A percentile compares a stretch with the other conserved stretches of the same genome.
Conservation (phyloP, 2,329 filamentous ascomycete species). For the Fusarium chuoi region DNA sequence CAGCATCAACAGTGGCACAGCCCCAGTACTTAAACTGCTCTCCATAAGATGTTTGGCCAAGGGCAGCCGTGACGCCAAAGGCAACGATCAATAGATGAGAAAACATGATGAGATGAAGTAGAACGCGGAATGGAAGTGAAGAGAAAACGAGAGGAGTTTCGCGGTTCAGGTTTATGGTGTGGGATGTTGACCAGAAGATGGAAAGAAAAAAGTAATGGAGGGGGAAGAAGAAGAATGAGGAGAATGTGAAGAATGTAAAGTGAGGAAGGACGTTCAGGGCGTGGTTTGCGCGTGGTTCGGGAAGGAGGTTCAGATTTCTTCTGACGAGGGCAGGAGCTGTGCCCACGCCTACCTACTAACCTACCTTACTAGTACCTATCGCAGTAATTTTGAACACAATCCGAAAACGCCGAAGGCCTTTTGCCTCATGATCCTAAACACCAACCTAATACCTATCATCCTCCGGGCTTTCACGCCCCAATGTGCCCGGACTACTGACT, state of each 20-base stretch:
- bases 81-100: slow-evolving; percentile 34
- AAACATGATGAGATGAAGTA: slow-evolving; percentile 35
- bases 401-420: slow-evolving; percentile 6
- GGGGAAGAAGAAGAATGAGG: too few species aligned
- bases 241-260: not conserved
- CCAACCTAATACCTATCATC: too few species aligned
- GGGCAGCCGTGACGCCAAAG: slow-evolving; percentile 25
- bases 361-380: not conserved
- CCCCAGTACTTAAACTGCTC: slow-evolving; percentile 40
- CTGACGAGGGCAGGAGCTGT: slow-evolving; percentile 1
- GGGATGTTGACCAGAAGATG: not conserved
- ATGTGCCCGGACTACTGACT: not conserved
- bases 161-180: not conserved
- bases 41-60: slow-evolving; percentile 33
- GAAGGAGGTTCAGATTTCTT: not conserved
- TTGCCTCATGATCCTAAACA: not conserved
- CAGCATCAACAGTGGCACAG: slow-evolving; percentile 35
- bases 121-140: not conserved
- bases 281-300: not conserved
- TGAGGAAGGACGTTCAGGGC: not conserved
- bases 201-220: not conserved
- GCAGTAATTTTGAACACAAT: slow-evolving; percentile 9
- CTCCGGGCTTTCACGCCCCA: not conserved
- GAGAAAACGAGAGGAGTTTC: not conserved
- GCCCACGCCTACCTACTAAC: not conserved